Evolutionary conservation across 2,329 filamentous ascomycete genomes (phyloP), one percentile per base, ranked within the genome.

Genomic region (Alternaria triticina): DNA sequence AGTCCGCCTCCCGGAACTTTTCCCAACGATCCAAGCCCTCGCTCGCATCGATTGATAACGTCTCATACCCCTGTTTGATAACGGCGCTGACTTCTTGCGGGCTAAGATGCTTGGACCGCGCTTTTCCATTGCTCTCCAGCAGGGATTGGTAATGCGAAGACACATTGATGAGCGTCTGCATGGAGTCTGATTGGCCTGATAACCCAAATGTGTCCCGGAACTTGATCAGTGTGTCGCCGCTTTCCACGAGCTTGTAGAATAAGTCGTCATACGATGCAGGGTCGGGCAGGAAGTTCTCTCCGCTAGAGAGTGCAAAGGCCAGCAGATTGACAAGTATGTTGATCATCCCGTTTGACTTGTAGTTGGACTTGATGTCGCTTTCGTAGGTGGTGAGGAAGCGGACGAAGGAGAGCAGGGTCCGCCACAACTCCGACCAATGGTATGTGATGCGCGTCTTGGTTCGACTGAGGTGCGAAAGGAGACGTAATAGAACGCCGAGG

Each of bases 231-330:
- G 93, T 87, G 52, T 97, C 93, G 11, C 94, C 93, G 2, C 91
- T 92, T 80, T 99, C 96, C 25, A 98, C 94, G 2, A 98, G 87
- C 82, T 99, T 99, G 87, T 99, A 99, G 82, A 99, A 98, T 0
- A 99, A 85, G 75, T 99, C 96, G 73, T 99, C 96, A 79, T 98
- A 98, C 2, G 93, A 90, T 17, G 91, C 88, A 1, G 94, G 90
- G 28, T 92, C 92, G 0, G 95, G 96, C 8, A 99, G 86, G 80
- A 99, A 98, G 3, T 91, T 90, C 78, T 98, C 96, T 7, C 96
- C 96, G 3, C 89, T 88, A 2, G 92, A 96, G 8, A 99, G 85
- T 3, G 93, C 92, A 43, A 97, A 86, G 1, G 93, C 93, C 43
- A 97, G 85, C 6, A 97, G 83, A 74, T 96, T 94, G 55, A 96